phyloP scores from a whole-genome alignment of 1,284 basidiomycete species.

The Ustilago lituana region DNA sequence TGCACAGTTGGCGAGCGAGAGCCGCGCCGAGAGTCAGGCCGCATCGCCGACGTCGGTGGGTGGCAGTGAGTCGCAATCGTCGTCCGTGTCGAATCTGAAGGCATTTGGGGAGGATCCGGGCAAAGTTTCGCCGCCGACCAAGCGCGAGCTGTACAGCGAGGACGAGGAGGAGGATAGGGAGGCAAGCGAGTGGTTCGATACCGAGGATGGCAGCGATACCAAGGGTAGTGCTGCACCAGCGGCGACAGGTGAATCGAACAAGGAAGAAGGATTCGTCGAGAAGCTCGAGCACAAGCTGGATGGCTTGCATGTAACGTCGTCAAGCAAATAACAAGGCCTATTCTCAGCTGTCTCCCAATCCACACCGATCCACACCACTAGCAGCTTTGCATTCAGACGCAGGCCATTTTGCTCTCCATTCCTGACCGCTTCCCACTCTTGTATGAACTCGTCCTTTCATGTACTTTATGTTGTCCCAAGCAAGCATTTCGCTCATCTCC shows the following conservation, averaged over 20 bases:
- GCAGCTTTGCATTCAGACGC: too few relatives aligned
- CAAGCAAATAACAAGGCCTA: slow-evolving; percentile 14
- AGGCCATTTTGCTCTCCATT: too few relatives aligned
- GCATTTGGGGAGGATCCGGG: slow-evolving; percentile 16
- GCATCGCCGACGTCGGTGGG: slow-evolving; percentile 8
- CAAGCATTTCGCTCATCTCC: too few relatives aligned
- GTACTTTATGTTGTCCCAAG: too few relatives aligned
- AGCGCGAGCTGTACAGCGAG: slow-evolving; percentile 51
- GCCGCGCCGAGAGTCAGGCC: slow-evolving; percentile 12
- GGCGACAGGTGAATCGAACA: neutral
- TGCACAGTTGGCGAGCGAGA: slow-evolving; percentile 45
- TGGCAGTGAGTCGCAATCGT: too few relatives aligned
- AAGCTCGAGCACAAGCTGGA: slow-evolving; percentile 36
- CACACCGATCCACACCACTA: too few relatives aligned
- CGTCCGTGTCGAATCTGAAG: neutral
- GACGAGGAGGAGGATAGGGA: slow-evolving; percentile 28
- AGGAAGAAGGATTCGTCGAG: slow-evolving; percentile 22
- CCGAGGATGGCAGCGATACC: slow-evolving; percentile 28
- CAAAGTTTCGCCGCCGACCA: slow-evolving; percentile 44
- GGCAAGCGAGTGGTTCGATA: slow-evolving; percentile 32
- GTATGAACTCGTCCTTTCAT: too few relatives aligned
- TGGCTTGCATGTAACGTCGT: slow-evolving; percentile 13
- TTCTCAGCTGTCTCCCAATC: too few relatives aligned
- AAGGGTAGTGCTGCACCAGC: neutral
- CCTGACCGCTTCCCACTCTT: too few relatives aligned